Conservation (phyloP, 2,329 filamentous ascomycete species). For the Xylariaceae sp. region DNA sequence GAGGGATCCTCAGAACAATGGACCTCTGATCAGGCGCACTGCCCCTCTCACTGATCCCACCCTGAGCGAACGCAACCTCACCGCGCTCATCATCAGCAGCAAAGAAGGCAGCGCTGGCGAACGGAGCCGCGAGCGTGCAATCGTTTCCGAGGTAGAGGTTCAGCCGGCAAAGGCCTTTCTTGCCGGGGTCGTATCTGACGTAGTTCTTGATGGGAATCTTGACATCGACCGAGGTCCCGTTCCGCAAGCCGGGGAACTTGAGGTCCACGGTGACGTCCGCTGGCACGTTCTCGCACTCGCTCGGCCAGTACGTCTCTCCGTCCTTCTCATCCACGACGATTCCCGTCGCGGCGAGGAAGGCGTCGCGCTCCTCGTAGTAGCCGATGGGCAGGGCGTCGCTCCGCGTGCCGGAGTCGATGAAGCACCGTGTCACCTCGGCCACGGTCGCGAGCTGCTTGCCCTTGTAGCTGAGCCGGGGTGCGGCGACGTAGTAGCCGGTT, state of each 20-base stretch:
- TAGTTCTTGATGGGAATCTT: slow-evolving; percentile 30
- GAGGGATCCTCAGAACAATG: slow-evolving; percentile 9
- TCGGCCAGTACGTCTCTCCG: slow-evolving; percentile 23
- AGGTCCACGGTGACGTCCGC: slow-evolving; percentile 23
- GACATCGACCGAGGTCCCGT: slow-evolving; percentile 23
- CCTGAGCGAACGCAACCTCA: slow-evolving; percentile 31
- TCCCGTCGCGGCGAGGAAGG: slow-evolving; percentile 21
- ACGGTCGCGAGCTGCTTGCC: slow-evolving; percentile 14
- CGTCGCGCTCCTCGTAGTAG: slow-evolving; percentile 1
- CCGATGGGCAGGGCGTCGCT: slow-evolving; percentile 22
- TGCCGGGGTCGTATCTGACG: slow-evolving; percentile 22
- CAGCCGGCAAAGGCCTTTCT: slow-evolving; percentile 23
- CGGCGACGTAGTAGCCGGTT: slow-evolving; percentile 20
- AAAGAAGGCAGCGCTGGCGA: slow-evolving; percentile 29
- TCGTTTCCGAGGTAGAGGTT: slow-evolving; percentile 21
- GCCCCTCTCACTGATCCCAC: slow-evolving; percentile 26
- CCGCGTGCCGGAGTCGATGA: slow-evolving; percentile 31
- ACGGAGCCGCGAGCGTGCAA: slow-evolving; percentile 30
- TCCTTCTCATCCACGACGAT: slow-evolving; percentile 13
- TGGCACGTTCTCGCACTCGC: slow-evolving; percentile 28
- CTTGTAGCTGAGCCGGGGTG: slow-evolving; percentile 22
- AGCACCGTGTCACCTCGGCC: slow-evolving; percentile 18
- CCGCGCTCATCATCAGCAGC: slow-evolving; percentile 29
- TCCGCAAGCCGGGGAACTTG: slow-evolving; percentile 21
- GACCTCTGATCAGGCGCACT: slow-evolving; percentile 3